Conservation (phyloP, 2,329 filamentous ascomycete genomes). For the Aureobasidium pullulans region DNA sequence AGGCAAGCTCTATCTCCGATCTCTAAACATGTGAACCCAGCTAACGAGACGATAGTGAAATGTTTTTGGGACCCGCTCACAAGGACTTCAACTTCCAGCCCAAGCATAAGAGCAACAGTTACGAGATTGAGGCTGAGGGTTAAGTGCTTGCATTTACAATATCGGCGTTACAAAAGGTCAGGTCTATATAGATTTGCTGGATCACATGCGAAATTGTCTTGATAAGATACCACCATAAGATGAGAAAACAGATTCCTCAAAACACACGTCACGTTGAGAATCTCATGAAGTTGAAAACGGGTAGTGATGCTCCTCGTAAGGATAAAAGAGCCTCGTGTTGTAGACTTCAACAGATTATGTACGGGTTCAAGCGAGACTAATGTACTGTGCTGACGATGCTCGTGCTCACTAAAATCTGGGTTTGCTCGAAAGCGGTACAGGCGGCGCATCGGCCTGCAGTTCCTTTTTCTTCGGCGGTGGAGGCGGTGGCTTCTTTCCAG, state of each 20-base stretch:
- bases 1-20: constrained; percentile 51
- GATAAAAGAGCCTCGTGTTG: too few species aligned
- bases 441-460: constrained; percentile 42
- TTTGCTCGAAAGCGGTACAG: constrained; percentile 51
- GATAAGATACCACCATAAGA: neutral
- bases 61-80: constrained; percentile 91
- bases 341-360: neutral
- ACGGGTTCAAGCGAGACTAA: neutral
- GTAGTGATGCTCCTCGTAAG: too few species aligned
- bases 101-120: constrained; percentile 94
- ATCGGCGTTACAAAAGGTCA: neutral
- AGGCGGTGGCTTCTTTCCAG: constrained; percentile 48
- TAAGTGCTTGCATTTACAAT: constrained; percentile 5
- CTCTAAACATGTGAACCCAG: neutral
- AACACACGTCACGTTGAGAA: too few species aligned
- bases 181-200: neutral
- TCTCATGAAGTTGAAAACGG: too few species aligned
- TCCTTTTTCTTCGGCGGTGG: constrained; percentile 51
- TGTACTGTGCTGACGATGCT: neutral
- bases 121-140: constrained; percentile 72
- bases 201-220: neutral
- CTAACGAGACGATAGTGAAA: constrained; percentile 57
- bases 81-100: constrained; percentile 89
- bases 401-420: constrained; percentile 30
- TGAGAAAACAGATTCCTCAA: neutral